phyloP scores from a whole-genome alignment of 192 early-diverging fungal genomes.

The Mortierella hygrophila region DNA sequence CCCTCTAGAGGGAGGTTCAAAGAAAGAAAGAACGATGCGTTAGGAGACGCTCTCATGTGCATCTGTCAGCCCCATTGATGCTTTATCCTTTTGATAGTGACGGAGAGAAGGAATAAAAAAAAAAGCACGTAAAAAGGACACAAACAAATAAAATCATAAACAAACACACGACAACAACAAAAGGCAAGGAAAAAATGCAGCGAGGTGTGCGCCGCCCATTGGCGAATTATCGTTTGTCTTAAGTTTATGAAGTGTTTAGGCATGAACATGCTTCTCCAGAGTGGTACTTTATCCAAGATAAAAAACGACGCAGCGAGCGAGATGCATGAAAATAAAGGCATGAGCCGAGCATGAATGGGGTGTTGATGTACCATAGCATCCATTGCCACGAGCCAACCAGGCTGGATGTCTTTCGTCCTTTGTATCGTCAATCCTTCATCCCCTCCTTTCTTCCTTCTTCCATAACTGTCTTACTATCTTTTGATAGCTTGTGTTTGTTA shows the following conservation, averaged over 20 bases:
- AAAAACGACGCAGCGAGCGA: not conserved
- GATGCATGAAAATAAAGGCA: not conserved
- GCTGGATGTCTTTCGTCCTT: not conserved
- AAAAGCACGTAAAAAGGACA: not conserved
- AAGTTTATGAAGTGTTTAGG: not conserved
- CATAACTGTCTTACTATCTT: not conserved
- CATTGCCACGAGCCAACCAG: not conserved
- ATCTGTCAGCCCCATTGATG: not conserved
- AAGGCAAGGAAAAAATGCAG: not conserved
- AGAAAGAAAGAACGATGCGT: not conserved
- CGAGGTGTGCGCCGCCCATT: not conserved
- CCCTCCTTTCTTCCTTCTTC: not conserved
- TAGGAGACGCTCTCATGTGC: not conserved
- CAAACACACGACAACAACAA: not conserved
- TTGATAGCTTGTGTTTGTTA: not conserved
- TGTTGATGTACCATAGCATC: not conserved
- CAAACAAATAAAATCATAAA: not conserved
- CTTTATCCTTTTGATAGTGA: not conserved
- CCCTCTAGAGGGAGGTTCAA: not conserved
- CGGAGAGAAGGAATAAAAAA: not conserved
- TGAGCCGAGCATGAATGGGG: not conserved
- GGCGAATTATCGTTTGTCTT: not conserved
- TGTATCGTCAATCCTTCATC: not conserved
- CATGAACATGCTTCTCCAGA: not conserved
- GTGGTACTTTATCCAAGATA: slow-evolving; percentile 1